Percentiles rank a stretch among this genome's conserved stretches.
Conservation (phyloP, 1,139 yeast species). For the Saccharomyces pastorianus region DNA sequence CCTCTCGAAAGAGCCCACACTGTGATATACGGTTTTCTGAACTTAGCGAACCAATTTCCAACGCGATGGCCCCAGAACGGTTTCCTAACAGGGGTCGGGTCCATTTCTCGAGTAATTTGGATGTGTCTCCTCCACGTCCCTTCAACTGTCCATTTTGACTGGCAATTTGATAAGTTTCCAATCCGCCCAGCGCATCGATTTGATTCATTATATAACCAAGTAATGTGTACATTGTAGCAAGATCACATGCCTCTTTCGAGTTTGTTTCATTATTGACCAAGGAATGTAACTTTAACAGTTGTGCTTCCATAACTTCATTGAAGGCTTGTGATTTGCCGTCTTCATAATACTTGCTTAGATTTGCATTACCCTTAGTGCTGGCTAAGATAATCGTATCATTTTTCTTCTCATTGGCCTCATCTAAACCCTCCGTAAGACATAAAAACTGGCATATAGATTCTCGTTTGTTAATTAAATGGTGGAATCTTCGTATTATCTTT, state of each 20-base stretch:
- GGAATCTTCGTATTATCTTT: slow-evolving; percentile 60
- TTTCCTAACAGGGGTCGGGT: slow-evolving; percentile 26
- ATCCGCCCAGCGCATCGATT: slow-evolving; percentile 55
- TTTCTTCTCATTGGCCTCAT: slow-evolving; percentile 22
- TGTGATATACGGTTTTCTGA: slow-evolving; percentile 63
- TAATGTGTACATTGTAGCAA: slow-evolving; percentile 10
- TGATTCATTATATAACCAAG: slow-evolving; percentile 55
- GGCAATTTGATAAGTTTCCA: slow-evolving; percentile 74
- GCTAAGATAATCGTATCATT: slow-evolving; percentile 26
- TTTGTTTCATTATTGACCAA: slow-evolving; percentile 8
- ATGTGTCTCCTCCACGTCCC: slow-evolving; percentile 84
- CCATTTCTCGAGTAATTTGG: slow-evolving; percentile 69
- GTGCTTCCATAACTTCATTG: slow-evolving; percentile 10
- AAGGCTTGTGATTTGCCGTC: background rate
- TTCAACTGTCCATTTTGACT: slow-evolving; percentile 75
- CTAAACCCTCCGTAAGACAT: slow-evolving; percentile 9
- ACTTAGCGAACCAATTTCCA: slow-evolving; percentile 79
- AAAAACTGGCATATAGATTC: slow-evolving; percentile 34
- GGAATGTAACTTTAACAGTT: slow-evolving; percentile 8
- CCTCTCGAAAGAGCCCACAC: slow-evolving; percentile 39
- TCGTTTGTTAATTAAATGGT: slow-evolving; percentile 49
- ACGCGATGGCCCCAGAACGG: slow-evolving; percentile 33
- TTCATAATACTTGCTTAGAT: background rate
- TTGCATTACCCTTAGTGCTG: background rate
- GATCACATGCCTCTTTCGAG: slow-evolving; percentile 1